Percentiles rank a stretch among this genome's conserved stretches.
Conservation (phyloP, 352 stramenopile genomes). For the Phytophthora macrochlamydospora region DNA sequence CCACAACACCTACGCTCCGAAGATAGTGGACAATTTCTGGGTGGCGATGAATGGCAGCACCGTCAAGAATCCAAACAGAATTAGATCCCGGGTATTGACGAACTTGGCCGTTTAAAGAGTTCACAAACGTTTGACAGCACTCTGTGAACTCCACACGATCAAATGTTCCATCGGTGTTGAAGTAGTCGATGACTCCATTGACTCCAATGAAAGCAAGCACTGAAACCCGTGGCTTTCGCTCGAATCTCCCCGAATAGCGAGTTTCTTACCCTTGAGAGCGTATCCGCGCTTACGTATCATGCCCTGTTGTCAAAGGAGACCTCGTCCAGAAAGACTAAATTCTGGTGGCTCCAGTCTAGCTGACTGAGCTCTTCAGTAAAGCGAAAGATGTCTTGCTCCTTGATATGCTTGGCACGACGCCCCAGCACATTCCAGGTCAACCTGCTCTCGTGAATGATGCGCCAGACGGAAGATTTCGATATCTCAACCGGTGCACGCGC, state of each 20-base stretch:
- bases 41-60: slow-evolving; percentile 31
- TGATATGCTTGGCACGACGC: not conserved
- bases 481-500: not conserved
- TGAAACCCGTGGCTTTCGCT: slow-evolving; percentile 27
- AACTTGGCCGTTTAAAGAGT: slow-evolving; percentile 2
- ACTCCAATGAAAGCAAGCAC: slow-evolving; percentile 21
- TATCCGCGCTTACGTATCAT: slow-evolving; percentile 39
- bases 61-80: slow-evolving; percentile 41
- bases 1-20: slow-evolving; percentile 22
- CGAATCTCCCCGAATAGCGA: slow-evolving; percentile 28
- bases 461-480: not conserved
- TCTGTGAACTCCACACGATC: slow-evolving; percentile 27
- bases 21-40: slow-evolving; percentile 36
- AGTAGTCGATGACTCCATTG: slow-evolving; percentile 25
- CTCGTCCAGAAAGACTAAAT: not conserved
- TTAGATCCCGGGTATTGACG: slow-evolving; percentile 23
- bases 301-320: slow-evolving; percentile 24
- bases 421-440: not conserved
- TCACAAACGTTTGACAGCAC: slow-evolving; percentile 19
- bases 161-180: slow-evolving; percentile 31
- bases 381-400: not conserved
- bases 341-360: not conserved
- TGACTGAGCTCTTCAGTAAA: not conserved
- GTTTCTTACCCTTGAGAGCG: slow-evolving; percentile 11
- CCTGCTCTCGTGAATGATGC: not conserved